Base-by-base conservation (phyloP, 1,139 yeast species). In the Protomyces macrosporus region DNA sequence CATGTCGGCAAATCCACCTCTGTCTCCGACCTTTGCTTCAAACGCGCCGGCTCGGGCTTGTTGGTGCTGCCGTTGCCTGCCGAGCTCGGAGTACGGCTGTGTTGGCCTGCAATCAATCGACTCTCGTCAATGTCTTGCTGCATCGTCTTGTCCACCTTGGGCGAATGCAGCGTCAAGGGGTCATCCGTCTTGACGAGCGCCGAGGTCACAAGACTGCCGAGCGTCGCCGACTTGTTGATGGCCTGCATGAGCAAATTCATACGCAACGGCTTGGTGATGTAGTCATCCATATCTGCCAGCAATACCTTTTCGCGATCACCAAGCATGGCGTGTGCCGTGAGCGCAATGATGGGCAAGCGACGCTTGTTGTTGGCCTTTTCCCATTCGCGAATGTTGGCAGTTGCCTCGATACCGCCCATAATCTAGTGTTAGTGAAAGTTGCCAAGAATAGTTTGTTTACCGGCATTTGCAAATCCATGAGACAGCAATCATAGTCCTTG, bases 401-500 rank as follows among this genome's bases (percentile, higher is more conserved):
- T 45, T 1, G 71, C 73, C 33, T 72, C 73, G 67, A 74, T 76
- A 0, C 84, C 84, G 9, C 82, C 84, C 72, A 79, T 81, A 32
- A 78, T 73, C 3, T 84, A 84, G 82, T 81, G 80, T 69, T 81
- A 84, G 78, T 69, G 4, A 66, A 45, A 0, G 67, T 42, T 1
- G 71, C 72, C 32, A 72, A 72, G 67, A 74, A 76, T 0, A 83
- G 83, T 12, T 81, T 83, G 72, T 79, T 81, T 30, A 78, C 73
- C 3, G 84, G 84, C 82, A 81, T 80, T 69, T 81, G 84, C 55
- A 81, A 80, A 70, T 81, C 84, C 84, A 81, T 81, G 64, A 81
- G 74, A 3, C 81, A 77, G n/a, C 32, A 76, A 70, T 82, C 84
- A 69, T 81, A 82, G 10, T 71, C 75, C 75, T 53, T 74, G 73